Conservation (phyloP, 306 rosid genomes). For the Begonia masoniana region DNA sequence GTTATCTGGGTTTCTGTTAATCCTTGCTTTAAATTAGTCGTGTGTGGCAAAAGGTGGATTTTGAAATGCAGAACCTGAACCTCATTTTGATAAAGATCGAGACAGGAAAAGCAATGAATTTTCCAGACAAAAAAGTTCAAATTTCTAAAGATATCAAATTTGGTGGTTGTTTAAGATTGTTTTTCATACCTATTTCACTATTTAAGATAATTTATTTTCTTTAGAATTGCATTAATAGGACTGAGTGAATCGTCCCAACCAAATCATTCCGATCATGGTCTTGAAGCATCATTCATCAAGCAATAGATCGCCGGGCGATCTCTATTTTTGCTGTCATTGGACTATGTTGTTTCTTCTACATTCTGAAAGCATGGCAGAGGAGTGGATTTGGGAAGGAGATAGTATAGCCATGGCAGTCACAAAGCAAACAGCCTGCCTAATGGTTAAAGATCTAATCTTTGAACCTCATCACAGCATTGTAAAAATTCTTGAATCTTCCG, state of each 20-base stretch:
- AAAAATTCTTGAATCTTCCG: constrained; percentile 31
- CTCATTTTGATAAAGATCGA: too few relatives aligned
- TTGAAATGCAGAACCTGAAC: too few relatives aligned
- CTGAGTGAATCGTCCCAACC: constrained; percentile 7
- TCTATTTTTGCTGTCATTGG: constrained; percentile 65
- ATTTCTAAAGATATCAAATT: too few relatives aligned
- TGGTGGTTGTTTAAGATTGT: too few relatives aligned
- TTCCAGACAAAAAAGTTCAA: too few relatives aligned
- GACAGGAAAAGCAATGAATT: too few relatives aligned
- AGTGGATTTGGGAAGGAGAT: constrained; percentile 80
- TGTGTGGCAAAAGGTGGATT: too few relatives aligned
- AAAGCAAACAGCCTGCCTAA: constrained; percentile 49
- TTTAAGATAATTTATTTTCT: background rate
- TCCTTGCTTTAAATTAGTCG: too few relatives aligned
- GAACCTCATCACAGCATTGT: constrained; percentile 61
- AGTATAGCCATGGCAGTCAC: constrained; percentile 48
- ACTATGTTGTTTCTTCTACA: constrained; percentile 80
- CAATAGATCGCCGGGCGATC: constrained; percentile 40
- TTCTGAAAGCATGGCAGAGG: constrained; percentile 93
- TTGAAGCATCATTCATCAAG: constrained; percentile 42
- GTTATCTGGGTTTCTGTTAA: too few relatives aligned
- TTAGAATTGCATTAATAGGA: constrained; percentile 4
- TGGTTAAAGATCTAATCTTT: constrained; percentile 46
- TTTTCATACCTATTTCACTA: background rate
- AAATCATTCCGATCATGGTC: constrained; percentile 35